phyloP scores from a whole-genome alignment of 345 rosid species.

The Eucalyptus globulus region DNA sequence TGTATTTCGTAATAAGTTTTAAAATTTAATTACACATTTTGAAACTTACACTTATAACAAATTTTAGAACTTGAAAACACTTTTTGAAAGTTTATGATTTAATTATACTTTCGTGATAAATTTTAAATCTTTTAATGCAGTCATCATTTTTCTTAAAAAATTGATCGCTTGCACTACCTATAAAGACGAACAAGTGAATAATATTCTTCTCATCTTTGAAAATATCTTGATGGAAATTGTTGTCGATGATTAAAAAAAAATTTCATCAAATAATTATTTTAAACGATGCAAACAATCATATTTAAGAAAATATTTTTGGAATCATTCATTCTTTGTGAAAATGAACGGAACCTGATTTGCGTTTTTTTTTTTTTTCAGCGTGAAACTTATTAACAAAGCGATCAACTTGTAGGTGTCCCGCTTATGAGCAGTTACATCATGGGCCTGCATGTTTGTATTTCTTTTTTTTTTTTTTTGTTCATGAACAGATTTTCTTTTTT shows the following conservation, averaged over 20 bases:
- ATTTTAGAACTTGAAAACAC: too few relatives aligned
- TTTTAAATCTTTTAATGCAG: rapidly evolving
- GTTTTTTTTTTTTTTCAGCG: rapidly evolving
- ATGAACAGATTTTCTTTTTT: too few relatives aligned
- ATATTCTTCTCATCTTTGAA: rapidly evolving
- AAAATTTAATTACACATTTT: rapidly evolving
- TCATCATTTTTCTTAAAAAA: too few relatives aligned
- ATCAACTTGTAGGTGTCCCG: too few relatives aligned
- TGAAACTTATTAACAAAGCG: too few relatives aligned
- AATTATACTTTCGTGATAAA: rapidly evolving
- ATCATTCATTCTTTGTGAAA: rapidly evolving
- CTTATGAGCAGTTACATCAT: too few relatives aligned
- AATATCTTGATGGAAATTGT: too few relatives aligned
- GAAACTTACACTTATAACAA: rapidly evolving
- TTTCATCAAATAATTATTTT: background rate
- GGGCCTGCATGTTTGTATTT: too few relatives aligned
- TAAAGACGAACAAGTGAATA: background rate
- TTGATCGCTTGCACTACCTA: rapidly evolving
- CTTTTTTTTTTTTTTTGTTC: too few relatives aligned
- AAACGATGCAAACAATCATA: rapidly evolving
- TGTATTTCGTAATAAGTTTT: rapidly evolving
- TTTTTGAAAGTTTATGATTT: rapidly evolving
- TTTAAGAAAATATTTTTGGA: rapidly evolving
- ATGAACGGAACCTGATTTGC: rapidly evolving
- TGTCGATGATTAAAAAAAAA: background rate